These are phyloP conservation scores for Cydonia oblonga DNA, from an alignment of 331 rosid genomes.

Conservation along the genomic window DNA sequence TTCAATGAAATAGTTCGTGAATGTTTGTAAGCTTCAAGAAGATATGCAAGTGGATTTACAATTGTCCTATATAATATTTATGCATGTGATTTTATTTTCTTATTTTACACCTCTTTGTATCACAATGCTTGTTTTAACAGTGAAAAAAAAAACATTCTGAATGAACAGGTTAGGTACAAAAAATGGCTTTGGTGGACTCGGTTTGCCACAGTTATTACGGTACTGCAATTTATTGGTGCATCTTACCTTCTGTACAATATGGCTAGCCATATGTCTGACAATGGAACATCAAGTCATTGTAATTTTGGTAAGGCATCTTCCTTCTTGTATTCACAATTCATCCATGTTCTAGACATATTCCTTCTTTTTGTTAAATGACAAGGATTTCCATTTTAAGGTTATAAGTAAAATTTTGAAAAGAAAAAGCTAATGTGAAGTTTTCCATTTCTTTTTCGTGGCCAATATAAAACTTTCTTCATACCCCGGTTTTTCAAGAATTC, in stretches of 20 bases:
- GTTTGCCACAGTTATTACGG: slow-evolving; percentile 21
- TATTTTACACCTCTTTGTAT: background rate
- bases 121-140: background rate
- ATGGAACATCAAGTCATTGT: slow-evolving; percentile 24
- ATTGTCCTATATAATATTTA: background rate
- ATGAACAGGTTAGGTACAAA: slow-evolving; percentile 45
- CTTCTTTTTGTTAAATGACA: background rate
- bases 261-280: slow-evolving; percentile 20
- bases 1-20: background rate
- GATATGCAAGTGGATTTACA: background rate
- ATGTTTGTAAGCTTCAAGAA: background rate
- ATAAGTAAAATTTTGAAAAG: background rate
- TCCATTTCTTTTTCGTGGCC: background rate
- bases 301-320: slow-evolving; percentile 45
- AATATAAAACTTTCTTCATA: background rate
- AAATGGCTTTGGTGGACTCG: slow-evolving; percentile 86
- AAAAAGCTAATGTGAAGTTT: background rate
- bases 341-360: background rate
- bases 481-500: background rate
- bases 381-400: background rate
- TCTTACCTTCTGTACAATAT: slow-evolving; percentile 36
- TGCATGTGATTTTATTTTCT: background rate
- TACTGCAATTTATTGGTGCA: slow-evolving; percentile 51
- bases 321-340: background rate
- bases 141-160: slow-evolving; percentile 1